These are phyloP conservation scores for Coleophoma cylindrospora DNA, from an alignment of 2,329 filamentous ascomycete genomes.

Conservation along the genomic window DNA sequence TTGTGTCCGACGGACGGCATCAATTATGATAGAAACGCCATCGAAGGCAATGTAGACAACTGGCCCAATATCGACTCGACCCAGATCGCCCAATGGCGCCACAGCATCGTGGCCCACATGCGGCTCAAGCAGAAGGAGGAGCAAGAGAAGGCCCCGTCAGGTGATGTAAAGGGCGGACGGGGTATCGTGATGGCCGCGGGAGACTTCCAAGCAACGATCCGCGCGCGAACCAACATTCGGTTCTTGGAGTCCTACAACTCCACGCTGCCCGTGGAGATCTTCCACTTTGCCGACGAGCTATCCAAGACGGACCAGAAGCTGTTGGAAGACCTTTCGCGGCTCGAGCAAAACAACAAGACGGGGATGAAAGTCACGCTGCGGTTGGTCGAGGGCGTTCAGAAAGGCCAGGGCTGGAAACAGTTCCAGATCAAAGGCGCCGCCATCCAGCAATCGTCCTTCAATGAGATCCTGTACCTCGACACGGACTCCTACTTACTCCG, in stretches of 20 bases:
- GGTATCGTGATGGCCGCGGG: conserved; percentile 17
- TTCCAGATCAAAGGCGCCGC: conserved; percentile 16
- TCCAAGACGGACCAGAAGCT: conserved; percentile 5
- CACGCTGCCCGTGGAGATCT: conserved; percentile 15
- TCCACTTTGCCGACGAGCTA: conserved; percentile 12
- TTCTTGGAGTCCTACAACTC: conserved; percentile 14
- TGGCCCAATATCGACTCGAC: conserved; percentile 10
- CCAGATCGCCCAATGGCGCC: conserved; percentile 10
- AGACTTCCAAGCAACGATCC: conserved; percentile 6
- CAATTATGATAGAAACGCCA: conserved; percentile 9
- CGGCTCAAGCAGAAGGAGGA: not conserved
- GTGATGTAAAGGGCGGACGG: conserved; percentile 4
- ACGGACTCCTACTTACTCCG: conserved; percentile 12
- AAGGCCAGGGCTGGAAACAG: conserved; percentile 14
- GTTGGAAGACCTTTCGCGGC: conserved; percentile 5
- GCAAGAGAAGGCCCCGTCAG: conserved; percentile 1
- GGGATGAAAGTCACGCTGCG: conserved; percentile 6
- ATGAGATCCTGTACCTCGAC: conserved; percentile 14
- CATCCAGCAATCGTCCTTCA: conserved; percentile 14
- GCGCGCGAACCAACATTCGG: conserved; percentile 12
- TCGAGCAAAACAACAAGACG: not conserved
- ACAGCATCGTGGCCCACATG: conserved; percentile 8
- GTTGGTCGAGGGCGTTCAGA: conserved; percentile 8
- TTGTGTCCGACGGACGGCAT: conserved; percentile 10
- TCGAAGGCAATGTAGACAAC: conserved; percentile 4